phyloP scores from a whole-genome alignment of 2,329 filamentous ascomycete species.

The Colletotrichum australisinense region DNA sequence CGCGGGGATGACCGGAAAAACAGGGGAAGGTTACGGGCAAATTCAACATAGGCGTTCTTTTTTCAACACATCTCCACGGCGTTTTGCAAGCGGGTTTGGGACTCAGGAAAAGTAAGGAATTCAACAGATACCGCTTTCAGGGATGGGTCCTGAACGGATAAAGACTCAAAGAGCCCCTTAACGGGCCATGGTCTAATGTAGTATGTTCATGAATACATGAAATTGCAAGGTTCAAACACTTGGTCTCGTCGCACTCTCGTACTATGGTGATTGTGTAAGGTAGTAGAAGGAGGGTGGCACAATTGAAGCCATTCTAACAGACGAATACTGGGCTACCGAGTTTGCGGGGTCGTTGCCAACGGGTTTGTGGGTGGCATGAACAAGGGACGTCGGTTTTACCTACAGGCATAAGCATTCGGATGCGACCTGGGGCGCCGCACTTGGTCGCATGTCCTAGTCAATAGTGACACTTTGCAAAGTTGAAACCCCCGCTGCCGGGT shows the following conservation, averaged over 20 bases:
- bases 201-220: constrained; percentile 35
- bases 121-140: constrained; percentile 38
- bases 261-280: not conserved
- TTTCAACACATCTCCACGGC: constrained; percentile 38
- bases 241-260: not conserved
- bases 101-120: constrained; percentile 37
- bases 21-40: constrained; percentile 31
- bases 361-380: not conserved
- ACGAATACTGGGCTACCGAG: not conserved
- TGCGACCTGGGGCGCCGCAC: not conserved
- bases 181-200: constrained; percentile 35
- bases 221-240: constrained; percentile 20
- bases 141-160: constrained; percentile 25
- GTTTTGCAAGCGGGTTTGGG: constrained; percentile 37
- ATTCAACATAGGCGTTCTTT: constrained; percentile 40
- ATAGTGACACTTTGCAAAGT: not conserved
- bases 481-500: not conserved
- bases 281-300: not conserved
- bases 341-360: not conserved
- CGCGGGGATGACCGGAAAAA: constrained; percentile 37
- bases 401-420: not conserved
- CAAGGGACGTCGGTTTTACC: not conserved
- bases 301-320: not conserved
- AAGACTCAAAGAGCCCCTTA: constrained; percentile 37
- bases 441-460: not conserved